A percentile compares a stretch with the other conserved stretches of the same genome.
Conservation (phyloP, 2,329 filamentous ascomycete genomes). For the Penicillium sp. region DNA sequence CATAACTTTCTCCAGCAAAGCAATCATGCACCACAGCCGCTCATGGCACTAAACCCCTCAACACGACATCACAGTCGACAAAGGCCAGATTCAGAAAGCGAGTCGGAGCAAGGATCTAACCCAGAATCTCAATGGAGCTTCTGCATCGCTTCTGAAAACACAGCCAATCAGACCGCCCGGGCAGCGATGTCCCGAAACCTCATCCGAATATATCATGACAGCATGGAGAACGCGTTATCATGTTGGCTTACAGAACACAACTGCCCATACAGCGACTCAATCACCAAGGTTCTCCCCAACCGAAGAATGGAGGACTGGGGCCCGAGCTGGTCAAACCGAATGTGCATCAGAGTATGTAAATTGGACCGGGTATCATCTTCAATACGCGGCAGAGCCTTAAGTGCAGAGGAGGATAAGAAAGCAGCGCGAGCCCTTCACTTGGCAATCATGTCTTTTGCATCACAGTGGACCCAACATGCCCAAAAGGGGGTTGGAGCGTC, state of each 20-base stretch:
- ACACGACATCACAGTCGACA: neutral
- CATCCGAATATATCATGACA: slow-evolving; percentile 47
- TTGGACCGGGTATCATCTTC: slow-evolving; percentile 42
- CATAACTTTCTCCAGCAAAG: neutral
- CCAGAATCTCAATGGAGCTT: neutral
- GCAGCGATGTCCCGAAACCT: slow-evolving; percentile 40
- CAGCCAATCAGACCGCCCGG: slow-evolving; percentile 38
- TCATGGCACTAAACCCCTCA: neutral
- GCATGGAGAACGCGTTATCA: slow-evolving; percentile 47
- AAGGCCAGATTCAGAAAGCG: neutral
- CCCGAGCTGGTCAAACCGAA: slow-evolving; percentile 45
- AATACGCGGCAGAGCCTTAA: slow-evolving; percentile 40
- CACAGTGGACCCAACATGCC: slow-evolving; percentile 40
- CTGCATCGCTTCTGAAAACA: slow-evolving; percentile 23
- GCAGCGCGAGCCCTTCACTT: slow-evolving; percentile 44
- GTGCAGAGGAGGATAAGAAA: slow-evolving; percentile 38
- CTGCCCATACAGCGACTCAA: slow-evolving; percentile 42
- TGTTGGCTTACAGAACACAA: slow-evolving; percentile 49
- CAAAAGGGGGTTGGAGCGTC: slow-evolving; percentile 14
- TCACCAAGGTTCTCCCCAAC: slow-evolving; percentile 13
- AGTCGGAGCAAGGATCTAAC: neutral
- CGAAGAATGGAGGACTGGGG: slow-evolving; percentile 33
- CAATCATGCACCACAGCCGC: neutral
- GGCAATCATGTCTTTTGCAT: slow-evolving; percentile 48
- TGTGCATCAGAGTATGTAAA: slow-evolving; percentile 46